Evolutionary conservation across 768 basidiomycete species (phyloP), one percentile per base, ranked within the genome.

Genomic region (Arthromyces matolae): DNA sequence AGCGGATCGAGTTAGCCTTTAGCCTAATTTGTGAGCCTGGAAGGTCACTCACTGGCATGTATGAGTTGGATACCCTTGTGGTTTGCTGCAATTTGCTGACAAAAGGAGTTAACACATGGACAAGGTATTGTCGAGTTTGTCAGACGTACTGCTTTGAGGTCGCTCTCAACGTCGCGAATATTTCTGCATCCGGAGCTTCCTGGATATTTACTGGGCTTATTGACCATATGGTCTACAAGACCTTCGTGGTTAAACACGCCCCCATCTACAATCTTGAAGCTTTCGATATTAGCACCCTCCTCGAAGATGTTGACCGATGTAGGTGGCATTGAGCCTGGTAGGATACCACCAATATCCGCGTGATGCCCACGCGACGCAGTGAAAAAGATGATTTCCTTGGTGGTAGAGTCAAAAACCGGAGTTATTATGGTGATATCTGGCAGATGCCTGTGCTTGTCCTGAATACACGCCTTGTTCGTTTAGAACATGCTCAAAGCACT

Each of bases 261-360:
- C 10, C 75, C 79, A 35, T 81, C 73, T 7, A 98, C 94, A 50
- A 98, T 83, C 67, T 94, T 96, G 77, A 96, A 90, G 62, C 86
- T 86, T 56, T 84, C 79, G 42, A 97, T 86, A 58, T 93, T 80
- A 0, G 94, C 95, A 16, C 94, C 94, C 64, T 98, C 94, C 64
- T 98, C 89, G 58, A 89, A 94, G 35, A 96, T 86, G 52, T 80
- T 92, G 54, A 86, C 85, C 9, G 86, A 88, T 2, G 90, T 93
- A 0, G 95, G 93, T 0, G 94, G 94, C 94, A 97, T 98, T 29
- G 89, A 93, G 1, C 90, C 92, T 5, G 93, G 91, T 2, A 92
- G 73, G 53, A 95, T 93, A 0, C 93, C 93, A 1, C 93, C 92
- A 52, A 93, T 89, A 68, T 95, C 93, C 4, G 92, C 91, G 66